These are phyloP conservation scores for Microbotryum intermedium DNA, from an alignment of 1,284 basidiomycete species.

Conservation along the genomic window DNA sequence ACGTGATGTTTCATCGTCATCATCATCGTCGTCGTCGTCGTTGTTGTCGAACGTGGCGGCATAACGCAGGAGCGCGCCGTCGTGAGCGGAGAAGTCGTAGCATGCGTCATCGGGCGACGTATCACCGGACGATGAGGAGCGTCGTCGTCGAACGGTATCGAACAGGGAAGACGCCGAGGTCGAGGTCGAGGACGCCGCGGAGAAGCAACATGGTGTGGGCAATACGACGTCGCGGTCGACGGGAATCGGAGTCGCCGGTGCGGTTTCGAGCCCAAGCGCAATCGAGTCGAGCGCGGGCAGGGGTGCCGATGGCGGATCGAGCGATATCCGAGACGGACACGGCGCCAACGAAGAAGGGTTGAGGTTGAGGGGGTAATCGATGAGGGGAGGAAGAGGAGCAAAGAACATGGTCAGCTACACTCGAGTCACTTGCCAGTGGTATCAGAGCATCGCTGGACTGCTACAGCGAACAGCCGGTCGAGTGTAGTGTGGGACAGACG, in stretches of 20 bases:
- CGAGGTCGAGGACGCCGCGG: too few relatives aligned
- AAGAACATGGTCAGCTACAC: slow-evolving; percentile 1
- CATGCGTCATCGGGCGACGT: neutral
- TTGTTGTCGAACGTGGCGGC: neutral
- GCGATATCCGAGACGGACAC: neutral
- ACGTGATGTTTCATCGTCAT: neutral
- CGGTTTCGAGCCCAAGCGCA: too few relatives aligned
- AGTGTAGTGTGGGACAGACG: neutral
- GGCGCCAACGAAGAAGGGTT: slow-evolving; percentile 2
- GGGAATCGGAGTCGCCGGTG: too few relatives aligned
- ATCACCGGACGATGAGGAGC: neutral
- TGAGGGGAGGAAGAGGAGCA: neutral
- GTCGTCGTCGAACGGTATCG: neutral
- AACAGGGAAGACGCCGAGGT: too few relatives aligned
- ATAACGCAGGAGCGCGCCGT: neutral
- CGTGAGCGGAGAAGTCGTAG: neutral
- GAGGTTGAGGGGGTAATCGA: slow-evolving; percentile 9
- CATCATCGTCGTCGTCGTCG: neutral
- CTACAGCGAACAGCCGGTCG: neutral
- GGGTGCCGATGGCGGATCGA: neutral
- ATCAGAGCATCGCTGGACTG: neutral
- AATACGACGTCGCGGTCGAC: too few relatives aligned
- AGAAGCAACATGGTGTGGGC: too few relatives aligned
- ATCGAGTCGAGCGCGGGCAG: too few relatives aligned
- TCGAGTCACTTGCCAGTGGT: neutral